Base-by-base conservation (phyloP, 805 yeast species). In the Hanseniaspora clermontiae region DNA sequence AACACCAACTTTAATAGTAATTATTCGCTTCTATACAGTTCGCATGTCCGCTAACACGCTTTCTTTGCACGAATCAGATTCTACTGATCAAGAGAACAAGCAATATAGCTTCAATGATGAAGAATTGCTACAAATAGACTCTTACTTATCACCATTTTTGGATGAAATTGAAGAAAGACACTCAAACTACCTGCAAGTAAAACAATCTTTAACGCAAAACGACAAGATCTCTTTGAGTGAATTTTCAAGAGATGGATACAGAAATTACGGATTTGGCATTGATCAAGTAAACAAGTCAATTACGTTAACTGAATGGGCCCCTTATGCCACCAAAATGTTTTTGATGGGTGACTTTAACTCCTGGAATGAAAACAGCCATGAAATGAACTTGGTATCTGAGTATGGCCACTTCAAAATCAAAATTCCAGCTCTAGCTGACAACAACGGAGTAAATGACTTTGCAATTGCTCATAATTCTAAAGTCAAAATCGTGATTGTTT, bases 341-440 rank as follows among this genome's bases (percentile, higher is more conserved):
- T 67, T 91, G n/a, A 83, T 87, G 57, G 98, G 98, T 15, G 97
- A 91, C 52, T 91, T 93, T 76, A 91, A 91, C 69, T 66, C 74
- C 59, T 91, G 98, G 98, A 73, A 81, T 61, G 74, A 78, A 39
- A 69, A 70, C 5, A 59, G 75, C 5, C 80, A 84, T 65, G 73
- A 73, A 48, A 72, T 91, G 79, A 60, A 60, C 6, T 78, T 73
- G 63, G 84, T 86, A 64, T 38, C 37, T 10, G 76, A 77, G 43
- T 87, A 69, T 66, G 96, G 96, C 1, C 78, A 80, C 54, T 91
- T 91, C 78, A 64, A 70, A 34, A 72, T 84, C 48, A 70, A 69
- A 5, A 66, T 90, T n/a, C 80, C 84, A 1, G 77, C 89, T 32
- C 61, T 61, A 1, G 43, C 19, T 4, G 32, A 14, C 10, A 66